phyloP scores from a whole-genome alignment of 345 rosid species.

The Anacardium occidentale region DNA sequence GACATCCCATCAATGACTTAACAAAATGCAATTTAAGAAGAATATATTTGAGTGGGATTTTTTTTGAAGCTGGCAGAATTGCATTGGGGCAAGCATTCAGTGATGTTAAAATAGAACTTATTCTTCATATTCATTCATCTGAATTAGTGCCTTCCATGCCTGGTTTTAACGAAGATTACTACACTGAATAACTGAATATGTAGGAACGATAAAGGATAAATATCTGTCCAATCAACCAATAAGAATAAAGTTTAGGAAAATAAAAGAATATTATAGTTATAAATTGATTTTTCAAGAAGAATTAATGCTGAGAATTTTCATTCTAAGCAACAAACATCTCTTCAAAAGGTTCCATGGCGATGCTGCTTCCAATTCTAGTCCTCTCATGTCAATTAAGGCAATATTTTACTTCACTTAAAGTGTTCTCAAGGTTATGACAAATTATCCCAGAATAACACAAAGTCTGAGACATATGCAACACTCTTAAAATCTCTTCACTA shows the following conservation, averaged over 20 bases:
- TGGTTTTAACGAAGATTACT: not conserved
- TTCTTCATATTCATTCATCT: constrained; percentile 12
- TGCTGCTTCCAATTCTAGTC: not conserved
- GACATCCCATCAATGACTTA: not conserved
- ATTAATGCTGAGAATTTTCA: not conserved
- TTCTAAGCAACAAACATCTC: not conserved
- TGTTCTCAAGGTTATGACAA: no score
- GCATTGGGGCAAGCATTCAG: constrained; percentile 2
- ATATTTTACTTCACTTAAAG: no score
- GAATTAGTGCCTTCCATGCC: no score
- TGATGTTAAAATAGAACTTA: constrained; percentile 13
- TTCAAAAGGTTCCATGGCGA: not conserved
- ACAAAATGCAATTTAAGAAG: constrained; percentile 12
- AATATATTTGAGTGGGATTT: constrained; percentile 12
- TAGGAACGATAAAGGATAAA: no score
- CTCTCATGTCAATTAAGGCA: not conserved
- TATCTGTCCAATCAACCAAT: no score
- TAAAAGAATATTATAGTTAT: not conserved
- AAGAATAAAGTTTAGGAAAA: not conserved
- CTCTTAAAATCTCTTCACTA: no score
- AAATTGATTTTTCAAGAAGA: not conserved
- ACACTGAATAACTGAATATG: not conserved
- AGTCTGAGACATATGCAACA: no score
- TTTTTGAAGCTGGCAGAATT: not conserved
- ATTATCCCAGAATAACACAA: no score